These are phyloP conservation scores for Misopates orontium DNA, from an alignment of 257 asterid species.

Conservation along the genomic window DNA sequence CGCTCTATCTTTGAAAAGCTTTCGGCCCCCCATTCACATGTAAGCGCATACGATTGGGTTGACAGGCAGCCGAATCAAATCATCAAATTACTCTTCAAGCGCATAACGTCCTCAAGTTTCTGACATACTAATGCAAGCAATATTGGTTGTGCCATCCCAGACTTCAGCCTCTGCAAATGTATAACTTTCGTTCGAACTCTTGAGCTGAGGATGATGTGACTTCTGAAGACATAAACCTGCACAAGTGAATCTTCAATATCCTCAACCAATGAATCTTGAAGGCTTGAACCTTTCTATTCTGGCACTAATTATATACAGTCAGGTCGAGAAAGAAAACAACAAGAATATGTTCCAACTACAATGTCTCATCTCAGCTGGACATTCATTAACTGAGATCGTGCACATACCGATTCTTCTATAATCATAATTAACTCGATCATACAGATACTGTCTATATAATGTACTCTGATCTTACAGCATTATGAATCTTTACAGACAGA, in stretches of 20 bases:
- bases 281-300: neutral
- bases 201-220: too few species aligned
- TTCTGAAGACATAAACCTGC: too few species aligned
- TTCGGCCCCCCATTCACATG: too few species aligned
- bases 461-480: neutral
- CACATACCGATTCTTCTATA: constrained; percentile 3
- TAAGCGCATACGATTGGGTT: too few species aligned
- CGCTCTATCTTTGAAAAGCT: too few species aligned
- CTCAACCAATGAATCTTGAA: constrained; percentile 11
- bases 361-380: neutral
- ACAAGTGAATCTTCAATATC: too few species aligned
- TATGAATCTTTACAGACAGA: too few species aligned
- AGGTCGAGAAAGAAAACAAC: neutral
- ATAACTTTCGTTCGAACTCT: neutral
- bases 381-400: neutral
- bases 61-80: too few species aligned
- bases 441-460: neutral
- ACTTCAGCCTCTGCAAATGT: neutral
- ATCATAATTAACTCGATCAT: neutral
- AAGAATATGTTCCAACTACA: constrained; percentile 10
- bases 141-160: constrained; percentile 20
- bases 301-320: constrained; percentile 5
- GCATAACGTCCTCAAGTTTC: too few species aligned
- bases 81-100: too few species aligned
- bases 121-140: constrained; percentile 12